Evolutionary conservation across 1,139 yeast species (phyloP).

Genomic region (Arxiozyma slooffiae): DNA sequence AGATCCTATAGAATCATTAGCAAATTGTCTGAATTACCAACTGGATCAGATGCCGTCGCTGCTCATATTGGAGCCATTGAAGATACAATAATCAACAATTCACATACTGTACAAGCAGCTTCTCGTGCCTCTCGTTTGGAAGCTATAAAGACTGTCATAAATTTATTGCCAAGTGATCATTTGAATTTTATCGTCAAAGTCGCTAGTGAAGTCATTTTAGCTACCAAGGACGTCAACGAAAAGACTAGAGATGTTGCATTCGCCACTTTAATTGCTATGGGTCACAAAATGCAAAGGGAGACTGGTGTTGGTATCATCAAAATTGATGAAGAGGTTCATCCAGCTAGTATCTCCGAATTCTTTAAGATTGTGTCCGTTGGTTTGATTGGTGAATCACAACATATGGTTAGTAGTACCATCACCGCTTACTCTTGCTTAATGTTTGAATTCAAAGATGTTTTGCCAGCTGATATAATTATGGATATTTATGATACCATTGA

Average conservation of each 20-base stretch:
- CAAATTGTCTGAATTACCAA: slow-evolving; percentile 57
- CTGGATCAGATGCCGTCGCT: slow-evolving; percentile 46
- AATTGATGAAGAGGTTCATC: slow-evolving; percentile 44
- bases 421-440: slow-evolving; percentile 82
- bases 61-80: slow-evolving; percentile 51
- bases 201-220: slow-evolving; percentile 77
- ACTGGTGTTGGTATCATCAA: slow-evolving; percentile 48
- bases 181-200: slow-evolving; percentile 71
- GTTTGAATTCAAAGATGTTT: slow-evolving; percentile 67
- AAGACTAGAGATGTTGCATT: slow-evolving; percentile 81
- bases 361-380: slow-evolving; percentile 96
- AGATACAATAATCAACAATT: slow-evolving; percentile 46
- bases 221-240: slow-evolving; percentile 90
- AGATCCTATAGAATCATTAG: slow-evolving; percentile 78
- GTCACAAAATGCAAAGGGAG: slow-evolving; percentile 48
- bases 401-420: slow-evolving; percentile 92
- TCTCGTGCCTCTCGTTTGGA: slow-evolving; percentile 74
- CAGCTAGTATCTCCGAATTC: slow-evolving; percentile 65
- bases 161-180: slow-evolving; percentile 50
- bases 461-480: slow-evolving; percentile 47
- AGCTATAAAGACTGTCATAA: slow-evolving; percentile 53
- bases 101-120: slow-evolving; percentile 55
- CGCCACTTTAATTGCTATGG: slow-evolving; percentile 69
- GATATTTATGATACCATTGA: slow-evolving; percentile 87
- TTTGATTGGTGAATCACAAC: slow-evolving; percentile 84